These are phyloP conservation scores for Funneliformis mosseae DNA, from an alignment of 192 early-diverging fungal species.

Conservation along the genomic window DNA sequence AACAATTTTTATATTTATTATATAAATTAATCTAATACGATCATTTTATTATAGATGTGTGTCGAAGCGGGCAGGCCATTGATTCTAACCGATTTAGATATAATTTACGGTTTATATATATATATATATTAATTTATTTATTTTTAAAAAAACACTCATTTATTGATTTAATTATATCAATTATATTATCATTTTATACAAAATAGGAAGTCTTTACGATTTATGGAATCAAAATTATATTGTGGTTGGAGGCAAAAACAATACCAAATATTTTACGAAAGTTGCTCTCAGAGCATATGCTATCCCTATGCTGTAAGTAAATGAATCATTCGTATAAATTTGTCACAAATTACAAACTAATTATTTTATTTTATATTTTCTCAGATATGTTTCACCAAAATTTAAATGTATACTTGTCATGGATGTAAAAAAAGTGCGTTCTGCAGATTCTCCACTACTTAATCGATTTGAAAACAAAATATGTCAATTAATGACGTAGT, in stretches of 20 bases:
- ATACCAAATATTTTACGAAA: conserved; percentile 25
- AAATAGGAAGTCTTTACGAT: conserved; percentile 33
- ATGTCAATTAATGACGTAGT: conserved; percentile 12
- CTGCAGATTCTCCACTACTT: conserved; percentile 23
- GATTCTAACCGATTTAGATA: conserved; percentile 30
- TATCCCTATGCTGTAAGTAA: conserved; percentile 33
- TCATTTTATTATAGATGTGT: conserved; percentile 21
- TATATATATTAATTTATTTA: no score
- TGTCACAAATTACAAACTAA: background rate
- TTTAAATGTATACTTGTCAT: conserved; percentile 33
- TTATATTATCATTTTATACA: no score
- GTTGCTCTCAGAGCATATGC: conserved; percentile 29
- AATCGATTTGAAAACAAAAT: conserved; percentile 32
- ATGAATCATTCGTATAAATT: background rate
- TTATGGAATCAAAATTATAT: conserved; percentile 37
- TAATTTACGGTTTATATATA: conserved; percentile 7
- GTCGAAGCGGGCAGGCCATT: conserved; percentile 26
- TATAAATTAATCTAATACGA: background rate
- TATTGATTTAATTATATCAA: no score
- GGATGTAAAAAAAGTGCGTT: conserved; percentile 11
- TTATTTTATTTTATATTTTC: background rate
- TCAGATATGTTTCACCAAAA: background rate
- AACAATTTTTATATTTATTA: background rate
- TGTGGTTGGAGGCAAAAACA: background rate
- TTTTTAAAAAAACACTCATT: no score